phyloP scores from a whole-genome alignment of 768 basidiomycete species.

The Collybia mongolica region DNA sequence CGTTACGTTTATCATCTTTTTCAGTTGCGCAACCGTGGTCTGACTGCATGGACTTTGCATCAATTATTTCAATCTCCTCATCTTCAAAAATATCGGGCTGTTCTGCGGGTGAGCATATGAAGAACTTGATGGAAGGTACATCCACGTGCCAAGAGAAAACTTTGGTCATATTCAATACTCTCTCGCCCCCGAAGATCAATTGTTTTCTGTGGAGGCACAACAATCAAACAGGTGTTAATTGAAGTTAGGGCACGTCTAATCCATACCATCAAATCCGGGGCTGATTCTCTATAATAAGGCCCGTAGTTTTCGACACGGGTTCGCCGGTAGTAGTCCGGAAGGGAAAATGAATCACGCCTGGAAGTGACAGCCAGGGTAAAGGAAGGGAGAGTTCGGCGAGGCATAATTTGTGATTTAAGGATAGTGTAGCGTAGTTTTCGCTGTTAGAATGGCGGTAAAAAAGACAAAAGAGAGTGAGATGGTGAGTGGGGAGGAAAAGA shows the following conservation, averaged over 20 bases:
- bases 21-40: too few species aligned
- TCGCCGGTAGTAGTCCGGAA: constrained; percentile 2
- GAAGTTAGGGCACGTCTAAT: not conserved
- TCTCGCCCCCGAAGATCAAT: constrained; percentile 3
- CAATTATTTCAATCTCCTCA: not conserved
- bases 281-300: constrained; percentile 1
- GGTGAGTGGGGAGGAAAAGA: not conserved
- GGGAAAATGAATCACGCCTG: not conserved
- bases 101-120: not conserved
- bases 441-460: too few species aligned
- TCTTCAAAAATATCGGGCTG: not conserved
- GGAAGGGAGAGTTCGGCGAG: not conserved
- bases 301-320: constrained; percentile 1
- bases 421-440: not conserved
- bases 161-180: not conserved
- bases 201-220: not conserved
- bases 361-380: not conserved
- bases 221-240: not conserved
- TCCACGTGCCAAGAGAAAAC: not conserved
- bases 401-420: not conserved
- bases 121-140: not conserved
- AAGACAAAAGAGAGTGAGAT: not conserved
- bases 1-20: too few species aligned
- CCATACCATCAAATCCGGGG: constrained; percentile 2
- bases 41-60: not conserved